A percentile compares a stretch with the other conserved stretches of the same genome.
Conservation (phyloP, 2,329 filamentous ascomycete species). For the Hypoxylon sp. region DNA sequence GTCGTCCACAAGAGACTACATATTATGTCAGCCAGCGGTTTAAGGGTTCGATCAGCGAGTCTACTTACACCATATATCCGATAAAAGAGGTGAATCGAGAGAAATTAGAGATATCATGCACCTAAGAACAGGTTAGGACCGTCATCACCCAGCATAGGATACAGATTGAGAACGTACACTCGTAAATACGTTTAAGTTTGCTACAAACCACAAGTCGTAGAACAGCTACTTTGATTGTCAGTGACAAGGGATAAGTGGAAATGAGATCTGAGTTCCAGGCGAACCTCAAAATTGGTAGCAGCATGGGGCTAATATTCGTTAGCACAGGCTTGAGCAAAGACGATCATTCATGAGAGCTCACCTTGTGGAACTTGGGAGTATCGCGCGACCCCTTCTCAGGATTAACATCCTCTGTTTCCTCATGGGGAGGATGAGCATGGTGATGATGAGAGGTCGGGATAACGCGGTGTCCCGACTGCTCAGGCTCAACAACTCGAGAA, state of each 20-base stretch:
- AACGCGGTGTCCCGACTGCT: slow-evolving; percentile 36
- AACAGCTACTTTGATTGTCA: slow-evolving; percentile 62
- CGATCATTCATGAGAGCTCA: slow-evolving; percentile 23
- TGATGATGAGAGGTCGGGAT: slow-evolving; percentile 35
- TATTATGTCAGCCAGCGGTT: slow-evolving; percentile 51
- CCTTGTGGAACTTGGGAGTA: slow-evolving; percentile 44
- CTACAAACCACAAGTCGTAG: slow-evolving; percentile 74
- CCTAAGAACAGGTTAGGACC: slow-evolving; percentile 33
- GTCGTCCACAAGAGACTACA: slow-evolving; percentile 74
- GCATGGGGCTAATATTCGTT: slow-evolving; percentile 43
- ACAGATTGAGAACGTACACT: slow-evolving; percentile 52
- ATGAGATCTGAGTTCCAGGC: slow-evolving; percentile 11
- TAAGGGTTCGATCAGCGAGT: slow-evolving; percentile 48
- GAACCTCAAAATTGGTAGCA: slow-evolving; percentile 49
- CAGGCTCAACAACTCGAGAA: slow-evolving; percentile 43
- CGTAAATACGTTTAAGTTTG: slow-evolving; percentile 76
- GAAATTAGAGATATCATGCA: slow-evolving; percentile 51
- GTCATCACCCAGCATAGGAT: neutral
- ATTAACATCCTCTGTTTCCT: slow-evolving; percentile 15
- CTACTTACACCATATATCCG: slow-evolving; percentile 64
- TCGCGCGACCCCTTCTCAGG: slow-evolving; percentile 22
- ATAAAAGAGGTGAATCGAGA: slow-evolving; percentile 61
- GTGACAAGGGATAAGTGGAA: slow-evolving; percentile 38
- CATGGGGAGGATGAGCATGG: slow-evolving; percentile 26
- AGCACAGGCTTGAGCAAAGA: slow-evolving; percentile 8